These are phyloP conservation scores for Sungouiella thailandica DNA, from an alignment of 805 yeast genomes.

Conservation along the genomic window DNA sequence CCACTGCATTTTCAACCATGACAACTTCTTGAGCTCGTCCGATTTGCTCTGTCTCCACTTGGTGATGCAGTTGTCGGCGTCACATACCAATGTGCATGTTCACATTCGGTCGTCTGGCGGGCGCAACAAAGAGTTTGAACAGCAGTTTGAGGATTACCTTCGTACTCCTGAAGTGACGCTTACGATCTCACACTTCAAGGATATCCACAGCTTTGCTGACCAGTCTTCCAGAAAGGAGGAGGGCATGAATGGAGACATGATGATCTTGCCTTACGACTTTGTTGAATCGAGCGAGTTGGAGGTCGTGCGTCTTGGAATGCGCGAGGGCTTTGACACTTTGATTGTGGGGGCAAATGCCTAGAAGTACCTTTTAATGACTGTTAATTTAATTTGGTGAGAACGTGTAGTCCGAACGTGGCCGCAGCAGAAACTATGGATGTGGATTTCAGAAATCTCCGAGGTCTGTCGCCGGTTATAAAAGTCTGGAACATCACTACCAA, in stretches of 20 bases:
- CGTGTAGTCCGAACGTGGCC: too few relatives aligned
- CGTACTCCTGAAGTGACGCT: slow-evolving; percentile 3
- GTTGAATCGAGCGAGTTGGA: slow-evolving; percentile 4
- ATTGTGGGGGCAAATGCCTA: slow-evolving; percentile 10
- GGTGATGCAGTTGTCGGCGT: slow-evolving; percentile 16
- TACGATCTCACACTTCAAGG: slow-evolving; percentile 6
- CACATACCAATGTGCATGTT: slow-evolving; percentile 5
- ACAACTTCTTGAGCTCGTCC: slow-evolving; percentile 27
- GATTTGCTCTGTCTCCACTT: slow-evolving; percentile 30
- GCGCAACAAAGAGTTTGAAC: slow-evolving; percentile 10
- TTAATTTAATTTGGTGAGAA: too few relatives aligned
- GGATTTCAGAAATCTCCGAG: too few relatives aligned
- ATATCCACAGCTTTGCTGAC: slow-evolving; percentile 4
- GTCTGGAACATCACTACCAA: too few relatives aligned
- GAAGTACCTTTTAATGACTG: too few relatives aligned
- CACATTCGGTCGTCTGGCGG: slow-evolving; percentile 11
- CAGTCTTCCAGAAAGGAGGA: background rate
- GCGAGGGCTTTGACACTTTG: slow-evolving; percentile 9
- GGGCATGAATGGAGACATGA: background rate
- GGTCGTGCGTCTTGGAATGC: slow-evolving; percentile 4
- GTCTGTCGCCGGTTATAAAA: too few relatives aligned
- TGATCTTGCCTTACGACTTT: slow-evolving; percentile 11
- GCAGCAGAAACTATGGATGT: too few relatives aligned
- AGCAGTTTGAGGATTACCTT: slow-evolving; percentile 10
- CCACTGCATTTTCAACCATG: slow-evolving; percentile 27